phyloP scores from a whole-genome alignment of 768 basidiomycete species.

The Tricholoma bakamatsutake region DNA sequence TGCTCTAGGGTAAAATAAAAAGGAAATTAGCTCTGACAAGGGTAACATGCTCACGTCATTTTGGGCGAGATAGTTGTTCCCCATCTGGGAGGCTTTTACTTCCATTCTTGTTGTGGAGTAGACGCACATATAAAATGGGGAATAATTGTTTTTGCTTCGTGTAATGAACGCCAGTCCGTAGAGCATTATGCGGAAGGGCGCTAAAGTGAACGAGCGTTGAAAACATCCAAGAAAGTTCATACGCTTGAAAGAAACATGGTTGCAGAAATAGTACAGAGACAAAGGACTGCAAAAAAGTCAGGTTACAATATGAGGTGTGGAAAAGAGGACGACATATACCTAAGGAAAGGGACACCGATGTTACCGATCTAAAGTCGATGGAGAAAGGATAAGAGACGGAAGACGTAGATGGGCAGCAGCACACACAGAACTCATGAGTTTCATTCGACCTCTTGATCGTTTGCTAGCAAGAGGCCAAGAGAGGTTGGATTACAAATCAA shows the following conservation, averaged over 20 bases:
- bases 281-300: conserved; percentile 4
- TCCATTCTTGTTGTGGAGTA: conserved; percentile 19
- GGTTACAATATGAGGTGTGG: neutral
- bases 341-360: conserved; percentile 12
- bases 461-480: conserved; percentile 59
- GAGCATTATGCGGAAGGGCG: conserved; percentile 51
- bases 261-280: conserved; percentile 14
- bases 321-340: conserved; percentile 12
- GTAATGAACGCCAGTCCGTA: conserved; percentile 81
- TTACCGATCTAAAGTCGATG: conserved; percentile 31
- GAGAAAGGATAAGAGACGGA: conserved; percentile 8
- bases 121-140: conserved; percentile 29
- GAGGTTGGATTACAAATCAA: conserved; percentile 20
- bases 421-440: conserved; percentile 93
- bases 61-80: conserved; percentile 6
- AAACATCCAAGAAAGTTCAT: neutral
- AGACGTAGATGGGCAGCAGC: neutral
- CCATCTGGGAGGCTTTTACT: conserved; percentile 19
- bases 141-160: conserved; percentile 60
- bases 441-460: conserved; percentile 95
- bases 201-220: conserved; percentile 78
- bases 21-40: conserved; percentile 5
- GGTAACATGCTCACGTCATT: neutral
- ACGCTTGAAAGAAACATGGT: conserved; percentile 10
- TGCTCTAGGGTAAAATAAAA: neutral